These are phyloP conservation scores for Nakazawaea populi DNA, from an alignment of 805 yeast genomes.

Conservation along the genomic window DNA sequence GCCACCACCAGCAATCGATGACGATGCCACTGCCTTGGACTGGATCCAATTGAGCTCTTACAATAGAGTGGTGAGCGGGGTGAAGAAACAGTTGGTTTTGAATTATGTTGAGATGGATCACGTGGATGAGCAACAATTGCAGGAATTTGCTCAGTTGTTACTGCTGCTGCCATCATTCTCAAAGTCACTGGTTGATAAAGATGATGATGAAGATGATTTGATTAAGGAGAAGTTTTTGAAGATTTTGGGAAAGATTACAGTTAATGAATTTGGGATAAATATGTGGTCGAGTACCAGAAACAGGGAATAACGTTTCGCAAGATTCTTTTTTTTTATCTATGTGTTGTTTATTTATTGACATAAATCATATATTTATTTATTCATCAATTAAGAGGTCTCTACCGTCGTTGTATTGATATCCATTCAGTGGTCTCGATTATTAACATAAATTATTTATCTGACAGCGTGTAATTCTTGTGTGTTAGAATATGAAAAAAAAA, in stretches of 20 bases:
- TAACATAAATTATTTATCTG: too few relatives aligned
- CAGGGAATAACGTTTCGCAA: conserved; percentile 46
- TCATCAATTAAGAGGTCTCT: too few relatives aligned
- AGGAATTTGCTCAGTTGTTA: conserved; percentile 11
- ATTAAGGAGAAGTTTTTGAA: conserved; percentile 16
- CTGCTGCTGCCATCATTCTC: background rate
- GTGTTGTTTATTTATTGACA: background rate
- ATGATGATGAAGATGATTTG: conserved; percentile 10
- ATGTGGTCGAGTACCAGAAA: conserved; percentile 87
- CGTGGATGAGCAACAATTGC: conserved; percentile 12
- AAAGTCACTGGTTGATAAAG: background rate
- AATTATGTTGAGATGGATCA: conserved; percentile 52
- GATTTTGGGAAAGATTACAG: conserved; percentile 36
- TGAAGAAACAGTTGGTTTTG: conserved; percentile 69
- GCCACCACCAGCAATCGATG: conserved; percentile 13
- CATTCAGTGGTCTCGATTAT: too few relatives aligned
- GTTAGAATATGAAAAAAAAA: background rate
- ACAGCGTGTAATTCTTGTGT: too few relatives aligned
- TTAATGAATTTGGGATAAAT: conserved; percentile 63
- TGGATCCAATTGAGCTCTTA: conserved; percentile 64
- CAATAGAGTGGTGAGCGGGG: conserved; percentile 82
- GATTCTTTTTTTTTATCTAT: too few relatives aligned
- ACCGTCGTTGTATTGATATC: too few relatives aligned
- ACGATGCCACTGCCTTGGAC: conserved; percentile 11
- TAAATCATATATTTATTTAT: background rate